These are phyloP conservation scores for Cyamopsis tetragonoloba DNA, from an alignment of 306 rosid genomes.

Conservation along the genomic window DNA sequence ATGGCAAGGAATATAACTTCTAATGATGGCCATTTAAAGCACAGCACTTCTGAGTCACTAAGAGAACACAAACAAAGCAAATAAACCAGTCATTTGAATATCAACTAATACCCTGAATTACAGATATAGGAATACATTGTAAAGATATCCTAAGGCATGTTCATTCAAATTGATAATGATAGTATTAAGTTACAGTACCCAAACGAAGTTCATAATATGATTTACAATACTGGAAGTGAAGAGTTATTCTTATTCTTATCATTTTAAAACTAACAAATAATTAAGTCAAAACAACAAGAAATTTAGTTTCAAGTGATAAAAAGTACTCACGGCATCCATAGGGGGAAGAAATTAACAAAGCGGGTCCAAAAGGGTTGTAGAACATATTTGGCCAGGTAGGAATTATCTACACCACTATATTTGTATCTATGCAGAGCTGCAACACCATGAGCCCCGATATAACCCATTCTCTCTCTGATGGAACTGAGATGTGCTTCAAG, in stretches of 20 bases:
- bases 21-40: not conserved
- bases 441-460: conserved; percentile 80
- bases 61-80: conserved; percentile 14
- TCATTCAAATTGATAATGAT: conserved; percentile 4
- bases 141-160: not conserved
- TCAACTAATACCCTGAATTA: not conserved
- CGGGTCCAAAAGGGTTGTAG: conserved; percentile 91
- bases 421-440: conserved; percentile 74
- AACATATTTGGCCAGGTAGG: conserved; percentile 80
- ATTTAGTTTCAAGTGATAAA: not conserved
- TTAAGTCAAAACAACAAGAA: conserved; percentile 4
- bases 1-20: not conserved
- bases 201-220: conserved; percentile 6
- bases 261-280: no score
- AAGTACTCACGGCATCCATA: conserved; percentile 96
- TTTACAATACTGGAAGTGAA: not conserved
- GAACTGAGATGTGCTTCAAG: conserved; percentile 26
- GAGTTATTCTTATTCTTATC: not conserved
- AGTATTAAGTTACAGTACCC: not conserved
- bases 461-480: conserved; percentile 57
- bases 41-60: not conserved
- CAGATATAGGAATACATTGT: not conserved
- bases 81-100: not conserved
- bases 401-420: conserved; percentile 91
- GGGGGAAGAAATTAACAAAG: conserved; percentile 75